A percentile compares a stretch with the other conserved stretches of the same genome.
Conservation (phyloP, 225 moss, liverwort and hornwort genomes). For the Lunularia cruciata region DNA sequence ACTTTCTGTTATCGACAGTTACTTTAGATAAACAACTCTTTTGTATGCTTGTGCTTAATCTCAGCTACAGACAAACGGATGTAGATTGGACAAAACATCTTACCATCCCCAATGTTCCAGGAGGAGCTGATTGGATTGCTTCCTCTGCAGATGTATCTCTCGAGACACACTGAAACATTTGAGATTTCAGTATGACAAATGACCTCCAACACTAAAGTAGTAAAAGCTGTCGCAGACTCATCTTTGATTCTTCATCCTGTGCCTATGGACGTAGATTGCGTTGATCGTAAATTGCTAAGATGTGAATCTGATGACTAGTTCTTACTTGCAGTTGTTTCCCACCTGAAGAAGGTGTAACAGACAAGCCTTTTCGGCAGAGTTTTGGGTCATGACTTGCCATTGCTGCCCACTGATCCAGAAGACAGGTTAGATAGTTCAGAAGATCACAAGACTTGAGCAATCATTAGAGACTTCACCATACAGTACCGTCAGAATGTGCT, state of each 20-base stretch:
- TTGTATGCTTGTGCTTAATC: not conserved
- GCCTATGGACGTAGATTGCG: too few species aligned
- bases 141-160: conserved; percentile 36
- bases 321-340: conserved; percentile 18
- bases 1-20: not conserved
- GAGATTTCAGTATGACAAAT: too few species aligned
- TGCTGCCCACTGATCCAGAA: conserved; percentile 35
- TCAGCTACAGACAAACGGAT: not conserved
- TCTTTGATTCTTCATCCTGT: not conserved
- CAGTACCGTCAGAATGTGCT: too few species aligned
- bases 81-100: not conserved
- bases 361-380: conserved; percentile 34
- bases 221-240: too few species aligned
- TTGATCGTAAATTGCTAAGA: not conserved
- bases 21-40: not conserved
- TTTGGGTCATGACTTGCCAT: conserved; percentile 46
- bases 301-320: not conserved
- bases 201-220: too few species aligned
- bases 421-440: not conserved
- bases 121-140: conserved; percentile 25
- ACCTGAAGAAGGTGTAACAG: conserved; percentile 42
- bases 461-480: too few species aligned
- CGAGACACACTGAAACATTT: conserved; percentile 28
- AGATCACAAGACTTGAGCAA: not conserved
- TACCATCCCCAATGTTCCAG: conserved; percentile 38